A percentile compares a stretch with the other conserved stretches of the same genome.
phyloP scores from a whole-genome alignment of 2,329 filamentous ascomycete genomes.

The Cucurbitaria berberidis region DNA sequence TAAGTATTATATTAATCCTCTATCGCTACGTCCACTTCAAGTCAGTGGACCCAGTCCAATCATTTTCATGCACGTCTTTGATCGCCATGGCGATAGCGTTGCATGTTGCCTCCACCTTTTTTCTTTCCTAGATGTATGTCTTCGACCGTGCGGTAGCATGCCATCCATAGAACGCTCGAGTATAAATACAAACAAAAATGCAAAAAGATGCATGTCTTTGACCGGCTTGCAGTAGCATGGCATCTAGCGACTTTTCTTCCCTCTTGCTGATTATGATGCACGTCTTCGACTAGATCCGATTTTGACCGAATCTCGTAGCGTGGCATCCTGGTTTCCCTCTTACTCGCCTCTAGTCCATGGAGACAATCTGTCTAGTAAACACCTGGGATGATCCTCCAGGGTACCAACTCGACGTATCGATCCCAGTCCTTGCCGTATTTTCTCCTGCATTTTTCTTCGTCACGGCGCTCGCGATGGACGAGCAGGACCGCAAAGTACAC shows the following conservation, averaged over 20 bases:
- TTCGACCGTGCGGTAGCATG: slow-evolving; percentile 33
- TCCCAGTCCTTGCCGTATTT: slow-evolving; percentile 97
- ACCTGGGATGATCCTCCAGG: slow-evolving; percentile 81
- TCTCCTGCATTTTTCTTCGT: slow-evolving; percentile 86
- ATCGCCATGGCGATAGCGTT: slow-evolving; percentile 28
- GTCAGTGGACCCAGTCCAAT: no score
- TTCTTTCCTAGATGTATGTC: slow-evolving; percentile 24
- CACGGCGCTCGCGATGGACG: slow-evolving; percentile 82
- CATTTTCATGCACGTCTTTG: slow-evolving; percentile 20
- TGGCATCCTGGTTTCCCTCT: slow-evolving; percentile 17
- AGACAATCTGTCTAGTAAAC: slow-evolving; percentile 66
- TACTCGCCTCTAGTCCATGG: background rate
- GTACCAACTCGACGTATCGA: slow-evolving; percentile 81
- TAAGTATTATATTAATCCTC: no score
- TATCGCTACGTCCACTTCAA: background rate
- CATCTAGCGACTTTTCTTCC: slow-evolving; percentile 15
- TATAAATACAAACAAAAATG: slow-evolving; percentile 1
- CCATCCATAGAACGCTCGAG: slow-evolving; percentile 5
- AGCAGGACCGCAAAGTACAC: slow-evolving; percentile 88
- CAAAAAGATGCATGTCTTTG: slow-evolving; percentile 21
- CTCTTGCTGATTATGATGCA: slow-evolving; percentile 11
- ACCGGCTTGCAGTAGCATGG: slow-evolving; percentile 35
- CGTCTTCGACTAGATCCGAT: slow-evolving; percentile 34
- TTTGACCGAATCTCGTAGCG: slow-evolving; percentile 27
- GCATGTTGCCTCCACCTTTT: slow-evolving; percentile 6